A percentile compares a stretch with the other conserved stretches of the same genome.
Evolutionary conservation across 441 rosid genomes (phyloP).

Genomic region (Jatropha podagrica): DNA sequence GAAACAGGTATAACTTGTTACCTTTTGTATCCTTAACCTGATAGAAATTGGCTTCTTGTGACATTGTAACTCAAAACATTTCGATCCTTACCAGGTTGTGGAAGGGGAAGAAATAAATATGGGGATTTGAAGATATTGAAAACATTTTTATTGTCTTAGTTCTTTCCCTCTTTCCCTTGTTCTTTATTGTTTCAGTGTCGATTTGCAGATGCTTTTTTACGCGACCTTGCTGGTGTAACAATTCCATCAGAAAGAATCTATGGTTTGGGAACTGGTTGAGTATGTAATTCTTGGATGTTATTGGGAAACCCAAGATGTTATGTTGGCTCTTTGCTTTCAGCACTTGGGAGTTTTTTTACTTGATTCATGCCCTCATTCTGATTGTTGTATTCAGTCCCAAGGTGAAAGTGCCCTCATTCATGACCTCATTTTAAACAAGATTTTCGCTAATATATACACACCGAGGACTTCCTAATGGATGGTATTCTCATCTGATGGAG

Average conservation of each 20-base stretch:
- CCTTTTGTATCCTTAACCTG: background rate
- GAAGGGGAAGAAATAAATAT: background rate
- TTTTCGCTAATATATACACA: constrained; percentile 33
- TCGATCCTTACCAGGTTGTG: background rate
- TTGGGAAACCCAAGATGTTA: background rate
- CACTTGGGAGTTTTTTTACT: background rate
- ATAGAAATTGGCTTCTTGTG: background rate
- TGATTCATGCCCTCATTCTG: constrained; percentile 5
- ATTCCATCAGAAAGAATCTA: constrained; percentile 75
- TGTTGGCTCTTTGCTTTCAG: constrained; percentile 4
- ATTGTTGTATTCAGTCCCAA: constrained; percentile 56
- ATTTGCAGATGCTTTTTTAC: constrained; percentile 73
- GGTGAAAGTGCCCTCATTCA: constrained; percentile 81
- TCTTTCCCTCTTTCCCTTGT: background rate
- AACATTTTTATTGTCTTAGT: background rate
- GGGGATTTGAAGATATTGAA: background rate
- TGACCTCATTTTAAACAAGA: constrained; percentile 9
- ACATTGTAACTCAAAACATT: background rate
- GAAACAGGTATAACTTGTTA: constrained; percentile 59
- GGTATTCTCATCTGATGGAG: constrained; percentile 67
- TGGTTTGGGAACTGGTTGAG: constrained; percentile 89
- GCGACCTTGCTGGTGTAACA: constrained; percentile 72
- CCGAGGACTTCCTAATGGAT: constrained; percentile 63
- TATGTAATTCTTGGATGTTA: constrained; percentile 16
- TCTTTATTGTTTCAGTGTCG: constrained; percentile 48